These are phyloP conservation scores for Sarcodon sp. DNA, from an alignment of 768 basidiomycete species.

Conservation along the genomic window DNA sequence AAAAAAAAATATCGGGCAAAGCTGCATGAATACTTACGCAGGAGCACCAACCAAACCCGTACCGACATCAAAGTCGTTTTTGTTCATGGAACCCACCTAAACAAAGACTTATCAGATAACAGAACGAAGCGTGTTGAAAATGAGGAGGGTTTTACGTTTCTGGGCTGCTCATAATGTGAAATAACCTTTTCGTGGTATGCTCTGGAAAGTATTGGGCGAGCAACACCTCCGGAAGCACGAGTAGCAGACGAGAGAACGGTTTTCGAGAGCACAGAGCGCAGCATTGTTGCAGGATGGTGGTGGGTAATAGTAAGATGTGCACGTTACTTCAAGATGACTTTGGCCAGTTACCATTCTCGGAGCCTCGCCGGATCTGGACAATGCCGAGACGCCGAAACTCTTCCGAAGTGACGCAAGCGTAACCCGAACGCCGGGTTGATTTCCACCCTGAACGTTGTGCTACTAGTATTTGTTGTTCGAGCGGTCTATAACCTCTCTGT, in stretches of 20 bases:
- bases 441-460: too few species aligned
- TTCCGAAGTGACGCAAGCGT: too few species aligned
- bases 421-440: too few species aligned
- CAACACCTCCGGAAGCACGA: conserved; percentile 25
- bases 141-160: conserved; percentile 62
- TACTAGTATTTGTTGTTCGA: too few species aligned
- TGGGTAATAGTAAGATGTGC: conserved; percentile 4
- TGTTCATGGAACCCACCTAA: conserved; percentile 93
- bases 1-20: not conserved
- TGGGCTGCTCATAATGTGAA: conserved; percentile 93
- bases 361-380: too few species aligned
- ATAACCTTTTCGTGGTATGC: conserved; percentile 95
- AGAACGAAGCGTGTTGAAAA: conserved; percentile 14
- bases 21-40: conserved; percentile 45
- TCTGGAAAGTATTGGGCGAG: conserved; percentile 46
- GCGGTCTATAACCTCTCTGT: too few species aligned
- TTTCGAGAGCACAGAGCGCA: conserved; percentile 47
- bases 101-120: conserved; percentile 46
- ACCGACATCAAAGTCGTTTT: conserved; percentile 84
- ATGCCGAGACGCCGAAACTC: too few species aligned
- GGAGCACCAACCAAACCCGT: conserved; percentile 97
- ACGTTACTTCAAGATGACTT: too few species aligned
- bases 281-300: conserved; percentile 42
- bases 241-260: conserved; percentile 31
- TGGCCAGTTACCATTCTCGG: too few species aligned